Evolutionary conservation across 371 early-diverging fungal species (phyloP), one percentile per base, ranked within the genome.

Genomic region (Apophysomyces variabilis): DNA sequence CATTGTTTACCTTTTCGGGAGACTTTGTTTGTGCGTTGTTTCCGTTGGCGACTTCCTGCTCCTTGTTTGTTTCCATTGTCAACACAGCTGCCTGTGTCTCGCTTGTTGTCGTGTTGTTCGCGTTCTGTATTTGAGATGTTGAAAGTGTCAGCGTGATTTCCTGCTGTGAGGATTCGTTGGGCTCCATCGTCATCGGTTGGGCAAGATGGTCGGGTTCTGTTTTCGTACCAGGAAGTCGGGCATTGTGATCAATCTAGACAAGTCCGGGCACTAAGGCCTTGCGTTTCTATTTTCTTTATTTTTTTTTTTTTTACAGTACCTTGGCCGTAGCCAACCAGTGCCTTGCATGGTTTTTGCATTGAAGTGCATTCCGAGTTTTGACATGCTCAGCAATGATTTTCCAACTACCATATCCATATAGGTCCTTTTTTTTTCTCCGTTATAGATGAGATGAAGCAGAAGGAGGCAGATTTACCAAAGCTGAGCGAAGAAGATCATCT

Each of bases 371-470:
- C 18, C 90, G 71, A 13, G 88, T 88, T 18, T 77, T 74, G 32
- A 91, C 78, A 38, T 76, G 67, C 8, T 77, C 75, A 7, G 88
- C 76, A 46, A 91, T 84, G 5, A 66, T 62, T 59, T 85, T 87
- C 92, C 92, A 91, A 54, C 85, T 81, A n/a, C 91, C 91, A 62
- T 85, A 84, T 4, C 91, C 90, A 66, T 82, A 77, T 46, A 73
- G 66, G 61, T 74, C 66, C 87, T 88, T 50, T 50, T 50, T 11
- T 26, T 26, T 26, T 26, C 32, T 26, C 43, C 43, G 43, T 43
- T 43, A 43, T 16, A 64, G 41, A 44, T n/a, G 16, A 59, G 39
- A 9, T 12, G 38, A 38, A 18, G 38, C 18, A n/a, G 16, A 59
- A 50, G 44, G 47, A 35, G 50, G 46, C 21, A 36, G 38, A 38